Conservation (phyloP, 306 rosid species). For the Arachis hypogaea region DNA sequence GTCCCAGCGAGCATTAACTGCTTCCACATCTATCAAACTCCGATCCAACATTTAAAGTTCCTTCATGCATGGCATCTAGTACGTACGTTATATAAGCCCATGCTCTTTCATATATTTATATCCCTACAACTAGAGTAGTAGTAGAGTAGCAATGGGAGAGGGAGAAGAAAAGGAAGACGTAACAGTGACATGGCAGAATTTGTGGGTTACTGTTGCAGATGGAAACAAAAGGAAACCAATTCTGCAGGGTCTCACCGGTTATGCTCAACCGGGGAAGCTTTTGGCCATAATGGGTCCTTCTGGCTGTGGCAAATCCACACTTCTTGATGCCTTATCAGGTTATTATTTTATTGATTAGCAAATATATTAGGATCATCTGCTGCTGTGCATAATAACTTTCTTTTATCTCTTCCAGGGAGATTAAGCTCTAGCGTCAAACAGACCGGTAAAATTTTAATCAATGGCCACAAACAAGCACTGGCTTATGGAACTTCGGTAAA, state of each 20-base stretch:
- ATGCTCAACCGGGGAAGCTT: constrained; percentile 63
- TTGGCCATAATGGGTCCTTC: constrained; percentile 82
- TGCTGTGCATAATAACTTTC: too few relatives aligned
- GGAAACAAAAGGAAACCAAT: constrained; percentile 50
- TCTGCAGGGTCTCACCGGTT: constrained; percentile 57
- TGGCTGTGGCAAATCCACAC: constrained; percentile 84
- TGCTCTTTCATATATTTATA: too few relatives aligned
- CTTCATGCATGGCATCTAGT: too few relatives aligned
- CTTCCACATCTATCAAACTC: too few relatives aligned
- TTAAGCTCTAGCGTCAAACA: constrained; percentile 49
- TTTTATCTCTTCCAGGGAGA: constrained; percentile 53
- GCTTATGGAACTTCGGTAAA: constrained; percentile 71
- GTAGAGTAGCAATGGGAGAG: not conserved
- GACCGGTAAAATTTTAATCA: constrained; percentile 61
- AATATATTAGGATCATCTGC: too few relatives aligned
- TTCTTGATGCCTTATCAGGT: constrained; percentile 81
- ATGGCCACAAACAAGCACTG: constrained; percentile 60
- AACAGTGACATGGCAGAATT: constrained; percentile 60
- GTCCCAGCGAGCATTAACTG: too few relatives aligned
- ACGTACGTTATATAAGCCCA: too few relatives aligned
- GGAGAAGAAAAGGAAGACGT: constrained; percentile 28
- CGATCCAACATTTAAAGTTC: too few relatives aligned
- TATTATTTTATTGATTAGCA: not conserved
- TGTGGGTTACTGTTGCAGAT: constrained; percentile 54
- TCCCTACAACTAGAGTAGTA: too few relatives aligned